Percentiles rank a stretch among this genome's conserved stretches.
These are phyloP conservation scores for Ascochyta rabiei DNA, from an alignment of 2,329 filamentous ascomycete species.

Conservation along the genomic window DNA sequence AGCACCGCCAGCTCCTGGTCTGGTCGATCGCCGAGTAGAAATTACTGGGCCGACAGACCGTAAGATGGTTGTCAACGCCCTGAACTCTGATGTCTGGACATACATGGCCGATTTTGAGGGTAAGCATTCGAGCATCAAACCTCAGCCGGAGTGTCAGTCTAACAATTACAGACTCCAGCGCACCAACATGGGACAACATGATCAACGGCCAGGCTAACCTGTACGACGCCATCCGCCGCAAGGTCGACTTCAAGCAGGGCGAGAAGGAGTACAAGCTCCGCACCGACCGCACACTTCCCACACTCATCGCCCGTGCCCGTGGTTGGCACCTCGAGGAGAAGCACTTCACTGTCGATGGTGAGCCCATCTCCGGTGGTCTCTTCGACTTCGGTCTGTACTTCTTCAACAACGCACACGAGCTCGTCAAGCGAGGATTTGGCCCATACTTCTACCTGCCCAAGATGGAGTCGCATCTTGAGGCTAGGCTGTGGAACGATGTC, in stretches of 20 bases:
- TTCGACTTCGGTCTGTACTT: constrained; percentile 99
- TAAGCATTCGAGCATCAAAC: constrained; percentile 49
- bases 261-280: constrained; percentile 97
- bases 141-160: background rate
- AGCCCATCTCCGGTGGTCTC: constrained; percentile 88
- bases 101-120: constrained; percentile 99
- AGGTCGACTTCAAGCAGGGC: constrained; percentile 96
- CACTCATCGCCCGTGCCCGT: constrained; percentile 90
- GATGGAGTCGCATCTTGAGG: constrained; percentile 98
- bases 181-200: constrained; percentile 99
- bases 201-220: constrained; percentile 97
- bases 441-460: constrained; percentile 99
- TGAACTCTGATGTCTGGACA: constrained; percentile 96
- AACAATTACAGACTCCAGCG: constrained; percentile 74
- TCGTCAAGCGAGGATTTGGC: constrained; percentile 80
- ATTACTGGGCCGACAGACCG: constrained; percentile 97
- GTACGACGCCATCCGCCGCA: constrained; percentile 90
- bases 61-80: constrained; percentile 98
- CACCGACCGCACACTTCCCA: constrained; percentile 84
- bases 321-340: constrained; percentile 99
- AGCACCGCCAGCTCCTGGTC: constrained; percentile 85
- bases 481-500: constrained; percentile 95
- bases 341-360: constrained; percentile 93
- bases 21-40: constrained; percentile 92
- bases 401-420: constrained; percentile 94